Evolutionary conservation across 176 grass and related monocot genomes (phyloP).

Genomic region (Rhipidocladum racemiflorum): DNA sequence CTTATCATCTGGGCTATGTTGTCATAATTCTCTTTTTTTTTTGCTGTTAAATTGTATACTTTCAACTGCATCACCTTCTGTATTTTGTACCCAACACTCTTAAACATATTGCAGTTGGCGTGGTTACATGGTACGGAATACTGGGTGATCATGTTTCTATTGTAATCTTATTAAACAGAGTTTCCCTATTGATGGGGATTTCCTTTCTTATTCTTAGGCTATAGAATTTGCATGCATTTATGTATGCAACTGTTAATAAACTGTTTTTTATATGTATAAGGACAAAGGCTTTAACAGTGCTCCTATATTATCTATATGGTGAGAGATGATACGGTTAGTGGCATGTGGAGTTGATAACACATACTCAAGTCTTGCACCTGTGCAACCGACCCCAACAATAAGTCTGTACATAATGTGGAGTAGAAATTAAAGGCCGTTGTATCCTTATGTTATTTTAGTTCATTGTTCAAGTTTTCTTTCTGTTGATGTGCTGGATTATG

Average conservation of each 20-base stretch:
- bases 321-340: conserved; percentile 3
- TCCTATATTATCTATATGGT: background rate
- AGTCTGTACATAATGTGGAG: background rate
- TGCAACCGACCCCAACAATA: background rate
- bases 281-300: background rate
- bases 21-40: background rate
- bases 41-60: background rate
- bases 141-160: background rate
- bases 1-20: too few species aligned
- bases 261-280: background rate
- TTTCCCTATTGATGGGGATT: background rate
- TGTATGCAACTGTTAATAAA: background rate
- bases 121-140: conserved; percentile 16
- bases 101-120: background rate
- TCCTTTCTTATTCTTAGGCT: background rate
- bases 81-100: background rate
- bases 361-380: background rate
- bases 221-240: background rate
- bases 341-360: background rate
- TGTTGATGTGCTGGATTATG: too few species aligned
- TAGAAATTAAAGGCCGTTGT: too few species aligned
- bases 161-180: background rate
- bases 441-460: too few species aligned
- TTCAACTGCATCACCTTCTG: background rate
- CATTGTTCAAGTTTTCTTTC: too few species aligned